Evolutionary conservation across 2,329 filamentous ascomycete genomes (phyloP), one percentile per base, ranked within the genome.

Genomic region (Aureobasidium melanogenum): DNA sequence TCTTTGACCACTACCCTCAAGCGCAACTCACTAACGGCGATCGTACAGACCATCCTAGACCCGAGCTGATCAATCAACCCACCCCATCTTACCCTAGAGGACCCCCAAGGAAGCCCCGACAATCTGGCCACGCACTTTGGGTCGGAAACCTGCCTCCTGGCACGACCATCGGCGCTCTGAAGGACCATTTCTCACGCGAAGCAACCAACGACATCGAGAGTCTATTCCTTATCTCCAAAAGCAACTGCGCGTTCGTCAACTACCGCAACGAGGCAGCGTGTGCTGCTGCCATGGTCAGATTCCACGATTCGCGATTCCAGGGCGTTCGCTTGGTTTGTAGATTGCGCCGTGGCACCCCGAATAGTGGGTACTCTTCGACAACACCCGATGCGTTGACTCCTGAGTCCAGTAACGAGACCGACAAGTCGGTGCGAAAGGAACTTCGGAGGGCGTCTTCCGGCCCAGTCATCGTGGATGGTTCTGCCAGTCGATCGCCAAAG

Each of bases 211-310:
- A 91, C 1, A 84, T 97, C 24, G 89, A 96, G 71, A 96, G 91
- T 50, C 78, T 97, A 0, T 97, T 97, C 67, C 77, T 97, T 38
- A 97, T 97, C 43, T 93, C 92, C 0, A 97, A 97, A 73, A 97
- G 92, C 72, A 97, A 97, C 71, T 97, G 93, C 70, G 93, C 92
- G 0, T 97, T 97, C 76, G 91, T 96, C 66, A 97, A 97, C 70
- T 97, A 95, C 72, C 89, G 87, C 64, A 88, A 90, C 55, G 91
- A 96, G 68, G 76, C 79, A 3, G 84, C 85, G 5, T 97, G 91
- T 70, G 76, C 83, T 7, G 80, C 83, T 9, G 93, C 93, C 0
- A 89, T 96, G 77, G 82, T 85, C 48, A 86, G 89, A 66, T 88
- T 97, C 47, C 91, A 97, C 72, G 92, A 97, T 69, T 96, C 91